Conservation (phyloP, 1,139 yeast genomes). For the Wickerhamiella pararugosa region DNA sequence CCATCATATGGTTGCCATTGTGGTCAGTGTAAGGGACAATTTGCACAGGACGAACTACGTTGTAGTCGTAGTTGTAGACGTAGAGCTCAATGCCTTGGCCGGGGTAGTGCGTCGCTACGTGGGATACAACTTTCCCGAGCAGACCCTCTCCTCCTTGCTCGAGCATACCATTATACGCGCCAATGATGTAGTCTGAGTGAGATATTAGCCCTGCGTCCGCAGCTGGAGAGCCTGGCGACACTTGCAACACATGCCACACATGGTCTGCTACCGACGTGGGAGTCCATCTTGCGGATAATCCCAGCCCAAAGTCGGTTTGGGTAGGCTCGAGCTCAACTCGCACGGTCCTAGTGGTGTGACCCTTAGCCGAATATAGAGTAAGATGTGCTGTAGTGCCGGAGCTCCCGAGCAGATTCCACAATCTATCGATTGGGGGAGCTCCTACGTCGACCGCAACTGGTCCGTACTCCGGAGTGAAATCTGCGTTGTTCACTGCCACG, state of each 20-base stretch:
- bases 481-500: constrained; percentile 53
- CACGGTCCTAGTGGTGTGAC: constrained; percentile 48
- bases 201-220: constrained; percentile 71
- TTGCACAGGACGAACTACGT: constrained; percentile 72
- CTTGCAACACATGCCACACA: constrained; percentile 75
- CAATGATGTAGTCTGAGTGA: constrained; percentile 77
- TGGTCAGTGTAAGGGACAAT: constrained; percentile 46
- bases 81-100: constrained; percentile 34
- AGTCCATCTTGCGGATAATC: constrained; percentile 60
- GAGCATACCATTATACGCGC: constrained; percentile 71
- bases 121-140: constrained; percentile 45
- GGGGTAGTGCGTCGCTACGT: constrained; percentile 4
- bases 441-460: constrained; percentile 14
- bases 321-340: constrained; percentile 8
- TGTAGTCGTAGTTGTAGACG: constrained; percentile 80
- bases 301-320: constrained; percentile 28
- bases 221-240: constrained; percentile 73
- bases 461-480: constrained; percentile 5
- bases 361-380: constrained; percentile 82
- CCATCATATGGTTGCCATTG: constrained; percentile 67
- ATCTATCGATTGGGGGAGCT: constrained; percentile 15
- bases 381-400: constrained; percentile 31
- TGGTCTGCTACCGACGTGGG: constrained; percentile 63
- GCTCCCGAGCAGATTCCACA: constrained; percentile 17
- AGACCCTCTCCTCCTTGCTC: constrained; percentile 79